Base-by-base conservation (phyloP, 2,329 filamentous ascomycete genomes). In the Diaporthe australafricana region DNA sequence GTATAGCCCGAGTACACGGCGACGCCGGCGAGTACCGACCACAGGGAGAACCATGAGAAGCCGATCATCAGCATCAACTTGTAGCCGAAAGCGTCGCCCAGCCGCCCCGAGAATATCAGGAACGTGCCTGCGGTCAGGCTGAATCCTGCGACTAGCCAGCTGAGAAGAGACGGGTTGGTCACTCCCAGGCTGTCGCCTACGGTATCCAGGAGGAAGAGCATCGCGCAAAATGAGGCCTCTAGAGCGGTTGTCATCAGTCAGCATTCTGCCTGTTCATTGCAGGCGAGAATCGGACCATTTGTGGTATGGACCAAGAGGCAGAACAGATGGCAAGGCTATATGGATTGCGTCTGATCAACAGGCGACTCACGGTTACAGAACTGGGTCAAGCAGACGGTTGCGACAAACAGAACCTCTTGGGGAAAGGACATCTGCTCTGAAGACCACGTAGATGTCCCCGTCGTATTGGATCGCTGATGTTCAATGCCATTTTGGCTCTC, bases 111-210 rank as follows among this genome's bases (percentile, higher is more conserved):
- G 60, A 84, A 78, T 12, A 87, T 78, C 50, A 87, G 84, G 74
- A 87, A 87, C 16, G 85, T 84, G 2, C 85, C 84, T 9, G 76
- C 81, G 55, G 79, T 84, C 75, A 86, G 77, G 20, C 80, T 82
- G 75, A 87, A 87, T 1, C 83, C 85, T 1, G 85, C 85, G 12
- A 84, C 77, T 65, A 84, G 80, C 85, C 85, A 87, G 73, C 78
- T 80, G 11, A 85, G 75, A 16, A 83, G 75, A 3, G 80, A 82
- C 0, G 80, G 75, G n/a, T 83, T 78, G 0, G 74, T 77, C 67
- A 84, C 78, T 25, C 78, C 78, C 70, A 86, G 87, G 67, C 76
- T 79, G 17, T 78, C 75, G 27, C 83, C 86, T 62, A 88, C 86
- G 27, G 85, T 82, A 70, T 83, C 79, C 12, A 87, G 76, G 16